Conservation (phyloP, 2,329 filamentous ascomycete genomes). For the Cryphonectria naterciae region DNA sequence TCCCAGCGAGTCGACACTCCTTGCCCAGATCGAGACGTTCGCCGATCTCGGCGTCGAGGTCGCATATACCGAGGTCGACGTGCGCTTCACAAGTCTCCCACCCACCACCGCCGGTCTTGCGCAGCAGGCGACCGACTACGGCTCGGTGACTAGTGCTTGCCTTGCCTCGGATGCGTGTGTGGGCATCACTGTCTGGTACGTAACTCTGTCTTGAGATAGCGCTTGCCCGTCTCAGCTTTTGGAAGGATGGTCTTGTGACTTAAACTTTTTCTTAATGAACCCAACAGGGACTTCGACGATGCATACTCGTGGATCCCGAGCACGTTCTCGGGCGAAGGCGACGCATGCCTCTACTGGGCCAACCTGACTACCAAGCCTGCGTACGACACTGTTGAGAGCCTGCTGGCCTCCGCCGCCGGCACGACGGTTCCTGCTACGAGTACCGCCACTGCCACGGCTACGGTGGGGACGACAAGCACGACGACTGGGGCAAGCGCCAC, state of each 20-base stretch:
- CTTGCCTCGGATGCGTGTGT: slow-evolving; percentile 43
- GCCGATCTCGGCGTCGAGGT: slow-evolving; percentile 57
- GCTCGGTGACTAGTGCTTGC: slow-evolving; percentile 42
- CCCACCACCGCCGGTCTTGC: slow-evolving; percentile 43
- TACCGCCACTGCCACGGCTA: slow-evolving; percentile 8
- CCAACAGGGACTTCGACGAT: slow-evolving; percentile 39
- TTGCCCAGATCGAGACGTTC: slow-evolving; percentile 54
- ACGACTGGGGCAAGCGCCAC: slow-evolving; percentile 17
- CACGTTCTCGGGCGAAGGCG: slow-evolving; percentile 44
- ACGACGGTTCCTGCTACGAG: slow-evolving; percentile 19
- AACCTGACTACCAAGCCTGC: slow-evolving; percentile 45
- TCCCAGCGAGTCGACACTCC: slow-evolving; percentile 49
- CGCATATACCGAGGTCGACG: slow-evolving; percentile 65
- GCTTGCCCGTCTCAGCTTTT: background rate
- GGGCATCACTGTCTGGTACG: slow-evolving; percentile 48
- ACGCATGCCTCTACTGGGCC: slow-evolving; percentile 43
- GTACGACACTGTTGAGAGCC: slow-evolving; percentile 39
- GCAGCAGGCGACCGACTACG: slow-evolving; percentile 54
- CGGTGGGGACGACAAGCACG: slow-evolving; percentile 12
- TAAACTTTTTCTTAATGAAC: too few relatives aligned
- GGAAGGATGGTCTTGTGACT: background rate
- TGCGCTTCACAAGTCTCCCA: slow-evolving; percentile 50
- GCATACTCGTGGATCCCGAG: slow-evolving; percentile 46
- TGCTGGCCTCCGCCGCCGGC: slow-evolving; percentile 24
- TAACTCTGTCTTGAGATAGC: slow-evolving; percentile 22